Percentiles rank a stretch among this genome's conserved stretches.
These are phyloP conservation scores for Entonaema liquescens DNA, from an alignment of 495 filamentous ascomycete genomes.

Conservation along the genomic window DNA sequence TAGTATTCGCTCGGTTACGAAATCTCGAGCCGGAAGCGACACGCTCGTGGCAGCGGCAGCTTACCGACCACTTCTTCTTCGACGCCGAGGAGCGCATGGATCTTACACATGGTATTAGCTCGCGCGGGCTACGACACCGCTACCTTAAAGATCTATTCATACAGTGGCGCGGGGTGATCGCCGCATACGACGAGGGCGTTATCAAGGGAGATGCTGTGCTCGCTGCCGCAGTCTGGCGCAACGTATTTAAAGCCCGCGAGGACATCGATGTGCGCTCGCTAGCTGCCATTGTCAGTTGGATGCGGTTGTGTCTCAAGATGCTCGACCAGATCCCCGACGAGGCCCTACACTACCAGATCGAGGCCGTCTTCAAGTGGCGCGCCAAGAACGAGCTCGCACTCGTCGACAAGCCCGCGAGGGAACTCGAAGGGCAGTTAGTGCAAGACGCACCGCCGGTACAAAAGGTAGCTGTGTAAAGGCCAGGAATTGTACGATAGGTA, in stretches of 20 bases:
- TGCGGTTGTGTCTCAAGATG: slow-evolving; percentile 70
- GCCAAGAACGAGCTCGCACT: slow-evolving; percentile 53
- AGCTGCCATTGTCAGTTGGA: slow-evolving; percentile 79
- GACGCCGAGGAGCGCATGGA: slow-evolving; percentile 88
- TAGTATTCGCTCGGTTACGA: slow-evolving; percentile 86
- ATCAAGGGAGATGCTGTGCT: slow-evolving; percentile 84
- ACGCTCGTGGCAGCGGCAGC: slow-evolving; percentile 53
- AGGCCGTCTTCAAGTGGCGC: slow-evolving; percentile 53
- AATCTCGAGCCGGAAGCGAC: slow-evolving; percentile 66
- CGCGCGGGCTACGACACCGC: slow-evolving; percentile 72
- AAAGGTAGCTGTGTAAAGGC: slow-evolving; percentile 23
- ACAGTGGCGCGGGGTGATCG: slow-evolving; percentile 86
- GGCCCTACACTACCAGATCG: slow-evolving; percentile 44
- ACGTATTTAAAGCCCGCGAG: slow-evolving; percentile 79
- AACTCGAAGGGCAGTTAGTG: slow-evolving; percentile 35
- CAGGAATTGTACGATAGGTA: slow-evolving; percentile 2
- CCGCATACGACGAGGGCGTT: slow-evolving; percentile 88
- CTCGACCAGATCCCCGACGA: slow-evolving; percentile 72
- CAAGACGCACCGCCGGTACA: slow-evolving; percentile 22
- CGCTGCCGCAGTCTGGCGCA: slow-evolving; percentile 90
- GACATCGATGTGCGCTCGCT: slow-evolving; percentile 76
- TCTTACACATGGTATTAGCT: slow-evolving; percentile 69
- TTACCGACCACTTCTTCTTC: slow-evolving; percentile 94
- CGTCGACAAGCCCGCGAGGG: slow-evolving; percentile 48
- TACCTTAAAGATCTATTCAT: slow-evolving; percentile 93